Conservation (phyloP, 768 basidiomycete genomes). For the Coprinopsis cinerea region DNA sequence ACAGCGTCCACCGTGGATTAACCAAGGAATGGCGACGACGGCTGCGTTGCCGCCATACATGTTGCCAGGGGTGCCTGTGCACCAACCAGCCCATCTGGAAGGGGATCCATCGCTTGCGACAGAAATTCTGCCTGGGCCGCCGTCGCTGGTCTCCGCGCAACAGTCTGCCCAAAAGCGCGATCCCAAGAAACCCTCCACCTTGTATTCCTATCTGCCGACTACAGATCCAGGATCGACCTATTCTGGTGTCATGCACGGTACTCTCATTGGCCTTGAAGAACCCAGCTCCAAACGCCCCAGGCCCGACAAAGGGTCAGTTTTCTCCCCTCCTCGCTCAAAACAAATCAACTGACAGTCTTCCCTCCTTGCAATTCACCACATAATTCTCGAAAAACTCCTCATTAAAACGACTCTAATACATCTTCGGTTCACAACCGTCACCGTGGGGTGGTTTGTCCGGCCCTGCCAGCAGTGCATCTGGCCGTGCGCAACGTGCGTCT, state of each 20-base stretch:
- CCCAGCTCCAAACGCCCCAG: constrained; percentile 68
- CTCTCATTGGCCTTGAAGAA: constrained; percentile 59
- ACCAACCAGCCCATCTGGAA: constrained; percentile 77
- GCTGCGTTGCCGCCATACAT: constrained; percentile 67
- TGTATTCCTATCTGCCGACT: constrained; percentile 74
- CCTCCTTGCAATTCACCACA: constrained; percentile 13
- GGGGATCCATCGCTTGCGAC: constrained; percentile 80
- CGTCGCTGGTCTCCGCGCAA: constrained; percentile 64
- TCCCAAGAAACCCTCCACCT: constrained; percentile 65
- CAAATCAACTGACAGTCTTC: constrained; percentile 16
- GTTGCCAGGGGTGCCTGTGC: constrained; percentile 64
- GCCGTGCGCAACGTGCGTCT: constrained; percentile 68
- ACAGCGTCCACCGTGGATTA: constrained; percentile 20
- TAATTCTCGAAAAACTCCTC: constrained; percentile 14
- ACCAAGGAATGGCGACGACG: constrained; percentile 60
- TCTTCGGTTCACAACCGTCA: not conserved
- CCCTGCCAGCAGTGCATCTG: constrained; percentile 44
- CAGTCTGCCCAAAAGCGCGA: constrained; percentile 72
- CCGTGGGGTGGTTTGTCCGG: constrained; percentile 14
- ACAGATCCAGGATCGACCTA: constrained; percentile 88
- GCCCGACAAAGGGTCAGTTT: constrained; percentile 66
- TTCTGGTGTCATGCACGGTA: constrained; percentile 65
- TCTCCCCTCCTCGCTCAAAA: constrained; percentile 12
- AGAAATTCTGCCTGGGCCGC: constrained; percentile 86
- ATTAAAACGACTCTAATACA: not conserved